phyloP scores from a whole-genome alignment of 176 grass and related monocot genomes.

The Paspalum notatum region DNA sequence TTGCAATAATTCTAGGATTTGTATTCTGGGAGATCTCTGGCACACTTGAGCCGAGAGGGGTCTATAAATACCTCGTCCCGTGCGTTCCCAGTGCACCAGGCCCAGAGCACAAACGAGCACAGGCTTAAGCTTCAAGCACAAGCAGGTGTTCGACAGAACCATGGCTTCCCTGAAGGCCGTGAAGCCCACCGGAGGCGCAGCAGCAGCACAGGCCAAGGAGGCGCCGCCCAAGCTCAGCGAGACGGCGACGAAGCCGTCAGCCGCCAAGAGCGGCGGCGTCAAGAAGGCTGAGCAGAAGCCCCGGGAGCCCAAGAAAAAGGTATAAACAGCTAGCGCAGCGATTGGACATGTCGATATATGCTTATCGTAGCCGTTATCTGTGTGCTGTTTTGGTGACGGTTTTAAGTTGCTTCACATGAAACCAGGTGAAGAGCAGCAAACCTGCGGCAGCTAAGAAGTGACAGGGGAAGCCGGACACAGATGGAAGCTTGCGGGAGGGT shows the following conservation, averaged over 20 bases:
- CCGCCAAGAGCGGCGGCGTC: constrained; percentile 60
- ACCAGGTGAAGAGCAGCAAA: constrained; percentile 62
- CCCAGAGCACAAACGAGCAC: constrained; percentile 21
- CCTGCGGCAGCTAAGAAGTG: constrained; percentile 57
- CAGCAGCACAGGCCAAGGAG: constrained; percentile 55
- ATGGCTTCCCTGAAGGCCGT: constrained; percentile 79
- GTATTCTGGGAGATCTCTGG: constrained; percentile 22
- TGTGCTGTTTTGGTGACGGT: not conserved
- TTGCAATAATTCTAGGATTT: constrained; percentile 36
- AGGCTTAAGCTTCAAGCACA: constrained; percentile 37
- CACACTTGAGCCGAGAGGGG: not conserved
- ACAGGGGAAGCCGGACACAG: not conserved
- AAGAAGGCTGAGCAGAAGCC: constrained; percentile 88
- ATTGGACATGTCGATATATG: not conserved
- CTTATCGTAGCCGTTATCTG: constrained; percentile 6
- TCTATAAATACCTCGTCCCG: constrained; percentile 68
- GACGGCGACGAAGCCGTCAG: constrained; percentile 44
- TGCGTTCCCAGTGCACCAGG: constrained; percentile 35
- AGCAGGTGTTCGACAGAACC: not conserved
- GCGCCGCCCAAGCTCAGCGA: constrained; percentile 56
- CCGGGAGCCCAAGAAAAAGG: constrained; percentile 81
- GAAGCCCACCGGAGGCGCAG: constrained; percentile 50
- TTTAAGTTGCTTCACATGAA: constrained; percentile 17
- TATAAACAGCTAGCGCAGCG: constrained; percentile 26
- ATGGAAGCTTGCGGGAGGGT: not conserved